Base-by-base conservation (phyloP, 2,329 filamentous ascomycete genomes). In the Bipolaris oryzae region DNA sequence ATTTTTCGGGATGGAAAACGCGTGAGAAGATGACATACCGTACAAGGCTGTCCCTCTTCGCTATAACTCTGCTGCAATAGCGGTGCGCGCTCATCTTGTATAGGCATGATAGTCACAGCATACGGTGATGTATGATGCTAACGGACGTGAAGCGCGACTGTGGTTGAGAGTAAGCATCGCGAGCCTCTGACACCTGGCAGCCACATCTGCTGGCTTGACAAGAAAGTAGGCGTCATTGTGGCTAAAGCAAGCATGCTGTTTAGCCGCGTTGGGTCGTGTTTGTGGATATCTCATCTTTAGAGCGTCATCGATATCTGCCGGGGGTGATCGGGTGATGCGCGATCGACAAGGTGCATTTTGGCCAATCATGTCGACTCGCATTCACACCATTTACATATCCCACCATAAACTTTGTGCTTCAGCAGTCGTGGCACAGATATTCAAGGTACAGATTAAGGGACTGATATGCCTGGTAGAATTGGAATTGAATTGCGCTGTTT, bases 41-140 rank as follows among this genome's bases (percentile, higher is more conserved):
- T 56, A 66, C 73, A 63, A 20, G 67, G 62, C 11, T 72, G 70
- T 53, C 76, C 76, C 47, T 69, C 66, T 23, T 71, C 57, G 38
- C 64, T 67, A 54, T 57, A 66, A 37, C 67, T 60, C 48, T 74
- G 67, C 21, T 70, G 70, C 18, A 81, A 66, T 38, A 81, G 62
- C 20, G 78, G 78, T 45, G 75, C 68, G 49, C 72, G 74, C 62
- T 81, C 78, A 54, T 74, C 53, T 42, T 51, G 44, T 39, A 31
- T 59, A 58, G 64, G 50, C 68, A 70, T 70, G 10, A 44, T 55
- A 13, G 43, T 55, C 15, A 55, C 31, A 35, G 50, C 7, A 41
- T 37, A 34, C 41, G 20, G 39, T 31, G 28, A 10, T 31, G 28
- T 31, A 31, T 31, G 10, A 4, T 31, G 28, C 13, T 13, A 11